phyloP scores from a whole-genome alignment of 768 basidiomycete genomes.

The Boletus eberwhitei region DNA sequence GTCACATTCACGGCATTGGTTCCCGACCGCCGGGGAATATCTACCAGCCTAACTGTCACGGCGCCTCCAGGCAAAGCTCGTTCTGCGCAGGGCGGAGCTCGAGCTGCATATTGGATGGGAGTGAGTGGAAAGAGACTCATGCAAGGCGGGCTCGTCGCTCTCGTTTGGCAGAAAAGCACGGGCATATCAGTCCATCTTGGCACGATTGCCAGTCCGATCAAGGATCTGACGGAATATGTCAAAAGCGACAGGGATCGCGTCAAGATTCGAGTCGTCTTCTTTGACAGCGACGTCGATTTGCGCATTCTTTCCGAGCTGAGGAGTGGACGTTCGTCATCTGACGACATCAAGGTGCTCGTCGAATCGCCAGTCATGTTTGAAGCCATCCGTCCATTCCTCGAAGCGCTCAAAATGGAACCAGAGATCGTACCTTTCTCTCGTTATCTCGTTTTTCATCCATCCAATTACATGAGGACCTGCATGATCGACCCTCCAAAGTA shows the following conservation, averaged over 20 bases:
- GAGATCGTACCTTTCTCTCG: conserved; percentile 51
- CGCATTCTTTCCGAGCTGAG: conserved; percentile 39
- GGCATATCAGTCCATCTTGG: conserved; percentile 52
- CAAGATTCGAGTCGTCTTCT: conserved; percentile 54
- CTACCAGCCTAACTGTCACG: conserved; percentile 44
- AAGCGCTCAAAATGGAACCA: conserved; percentile 56
- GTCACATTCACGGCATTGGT: conserved; percentile 44
- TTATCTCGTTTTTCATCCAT: conserved; percentile 48
- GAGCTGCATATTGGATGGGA: conserved; percentile 60
- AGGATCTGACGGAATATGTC: conserved; percentile 47
- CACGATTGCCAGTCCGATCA: conserved; percentile 39
- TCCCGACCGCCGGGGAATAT: conserved; percentile 52
- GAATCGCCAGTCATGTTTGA: conserved; percentile 69
- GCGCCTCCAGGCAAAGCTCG: conserved; percentile 58
- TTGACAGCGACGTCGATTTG: conserved; percentile 56
- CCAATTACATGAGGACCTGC: conserved; percentile 31
- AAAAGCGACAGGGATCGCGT: conserved; percentile 34
- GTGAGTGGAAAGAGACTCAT: conserved; percentile 56
- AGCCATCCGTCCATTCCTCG: conserved; percentile 63
- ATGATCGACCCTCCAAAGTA: conserved; percentile 53
- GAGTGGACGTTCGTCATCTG: conserved; percentile 22
- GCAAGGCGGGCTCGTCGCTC: conserved; percentile 60
- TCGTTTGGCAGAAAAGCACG: conserved; percentile 43
- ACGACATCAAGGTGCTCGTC: conserved; percentile 41
- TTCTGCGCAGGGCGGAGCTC: conserved; percentile 32